Conservation (phyloP, 805 yeast species). For the Cephaloascus albidus region DNA sequence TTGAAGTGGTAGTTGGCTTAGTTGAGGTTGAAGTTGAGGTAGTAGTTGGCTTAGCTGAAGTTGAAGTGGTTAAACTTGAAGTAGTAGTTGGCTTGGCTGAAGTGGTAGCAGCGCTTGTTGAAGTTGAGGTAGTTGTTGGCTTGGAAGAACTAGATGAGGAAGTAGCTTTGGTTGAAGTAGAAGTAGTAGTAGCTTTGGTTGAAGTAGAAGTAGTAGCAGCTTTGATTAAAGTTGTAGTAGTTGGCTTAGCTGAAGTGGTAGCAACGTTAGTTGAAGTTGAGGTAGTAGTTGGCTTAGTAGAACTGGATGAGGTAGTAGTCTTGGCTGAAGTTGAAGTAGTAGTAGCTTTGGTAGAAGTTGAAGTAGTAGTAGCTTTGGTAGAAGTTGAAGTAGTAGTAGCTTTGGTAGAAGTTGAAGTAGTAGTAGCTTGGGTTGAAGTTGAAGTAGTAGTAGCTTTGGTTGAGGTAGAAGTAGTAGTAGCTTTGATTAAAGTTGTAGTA, state of each 20-base stretch:
- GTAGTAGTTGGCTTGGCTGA: conserved; percentile 2
- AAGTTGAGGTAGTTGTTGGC: conserved; percentile 4
- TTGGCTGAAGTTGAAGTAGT: conserved; percentile 2
- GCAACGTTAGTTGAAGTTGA: conserved; percentile 3
- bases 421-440: conserved; percentile 4
- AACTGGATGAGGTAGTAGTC: conserved; percentile 7
- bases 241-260: neutral
- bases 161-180: conserved; percentile 4
- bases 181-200: conserved; percentile 4
- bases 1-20: conserved; percentile 4
- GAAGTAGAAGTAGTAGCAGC: conserved; percentile 3
- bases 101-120: conserved; percentile 2
- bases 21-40: conserved; percentile 4
- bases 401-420: conserved; percentile 2
- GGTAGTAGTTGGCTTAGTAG: conserved; percentile 5
- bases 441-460: conserved; percentile 8
- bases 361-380: conserved; percentile 1
- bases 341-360: conserved; percentile 4
- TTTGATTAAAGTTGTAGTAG: conserved; percentile 3
- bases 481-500: conserved; percentile 2
- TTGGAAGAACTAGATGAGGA: conserved; percentile 6
- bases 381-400: conserved; percentile 3
- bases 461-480: conserved; percentile 4
- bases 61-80: conserved; percentile 5
- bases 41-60: conserved; percentile 2